Percentiles rank a stretch among this genome's conserved stretches.
Evolutionary conservation across 1,139 yeast species (phyloP).

Genomic region (Scheffersomyces cryptocercus): DNA sequence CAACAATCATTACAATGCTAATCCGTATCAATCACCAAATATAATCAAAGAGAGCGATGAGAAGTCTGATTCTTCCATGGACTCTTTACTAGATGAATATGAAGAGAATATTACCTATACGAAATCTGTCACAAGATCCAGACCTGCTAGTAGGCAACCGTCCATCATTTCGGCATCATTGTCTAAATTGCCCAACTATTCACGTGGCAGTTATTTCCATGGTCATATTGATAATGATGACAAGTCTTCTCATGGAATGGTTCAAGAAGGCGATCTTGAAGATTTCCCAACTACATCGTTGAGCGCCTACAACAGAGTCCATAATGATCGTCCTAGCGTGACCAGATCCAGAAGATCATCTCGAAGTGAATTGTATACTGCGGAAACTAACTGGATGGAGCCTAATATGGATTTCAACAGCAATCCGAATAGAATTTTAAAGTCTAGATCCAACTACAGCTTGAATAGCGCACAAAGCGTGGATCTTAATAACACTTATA

Average conservation of each 20-base stretch:
- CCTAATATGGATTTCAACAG: conserved; percentile 20
- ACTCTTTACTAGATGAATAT: conserved; percentile 54
- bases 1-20: conserved; percentile 3
- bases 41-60: conserved; percentile 8
- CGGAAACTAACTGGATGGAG: conserved; percentile 50
- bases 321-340: conserved; percentile 15
- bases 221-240: conserved; percentile 13
- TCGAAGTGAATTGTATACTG: conserved; percentile 40
- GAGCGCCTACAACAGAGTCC: conserved; percentile 35
- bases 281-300: conserved; percentile 39
- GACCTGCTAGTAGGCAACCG: conserved; percentile 29
- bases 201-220: conserved; percentile 4
- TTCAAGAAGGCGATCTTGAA: conserved; percentile 9
- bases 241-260: neutral
- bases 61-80: conserved; percentile 49
- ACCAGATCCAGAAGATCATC: conserved; percentile 38
- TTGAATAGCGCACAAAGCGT: conserved; percentile 14
- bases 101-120: conserved; percentile 41
- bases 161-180: conserved; percentile 26
- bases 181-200: conserved; percentile 8
- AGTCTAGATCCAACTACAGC: conserved; percentile 32
- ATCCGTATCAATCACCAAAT: conserved; percentile 2
- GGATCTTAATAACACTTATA: conserved; percentile 31
- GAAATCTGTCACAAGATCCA: conserved; percentile 27
- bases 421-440: conserved; percentile 11